Evolutionary conservation across 2,329 filamentous ascomycete genomes (phyloP).

Genomic region (Penicillium sp.): DNA sequence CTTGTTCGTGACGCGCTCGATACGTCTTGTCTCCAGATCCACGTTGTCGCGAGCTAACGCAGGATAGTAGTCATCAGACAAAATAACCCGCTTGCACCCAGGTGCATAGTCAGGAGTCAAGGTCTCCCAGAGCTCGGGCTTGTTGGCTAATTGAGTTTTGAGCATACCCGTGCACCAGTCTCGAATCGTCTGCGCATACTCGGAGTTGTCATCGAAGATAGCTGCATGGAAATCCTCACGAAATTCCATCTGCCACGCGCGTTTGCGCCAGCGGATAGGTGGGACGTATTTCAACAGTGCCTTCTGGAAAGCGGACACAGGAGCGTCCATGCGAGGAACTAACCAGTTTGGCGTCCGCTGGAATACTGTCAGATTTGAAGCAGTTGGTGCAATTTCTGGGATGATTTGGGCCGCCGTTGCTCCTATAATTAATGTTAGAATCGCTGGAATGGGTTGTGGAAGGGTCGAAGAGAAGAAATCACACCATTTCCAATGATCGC

Average conservation of each 20-base stretch:
- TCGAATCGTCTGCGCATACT: constrained; percentile 51
- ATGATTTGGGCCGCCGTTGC: constrained; percentile 66
- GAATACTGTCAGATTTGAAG: constrained; percentile 59
- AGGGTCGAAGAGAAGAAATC: not conserved
- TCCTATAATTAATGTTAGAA: constrained; percentile 40
- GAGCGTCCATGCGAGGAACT: constrained; percentile 58
- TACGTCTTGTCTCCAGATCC: constrained; percentile 56
- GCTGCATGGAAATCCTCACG: constrained; percentile 58
- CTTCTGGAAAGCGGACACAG: constrained; percentile 52
- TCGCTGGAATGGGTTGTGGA: not conserved
- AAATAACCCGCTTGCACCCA: constrained; percentile 30
- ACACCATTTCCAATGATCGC: constrained; percentile 65
- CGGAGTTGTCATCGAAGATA: constrained; percentile 48
- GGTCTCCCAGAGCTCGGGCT: constrained; percentile 59
- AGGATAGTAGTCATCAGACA: constrained; percentile 31
- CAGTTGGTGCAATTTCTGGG: constrained; percentile 61
- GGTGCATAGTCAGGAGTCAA: constrained; percentile 54
- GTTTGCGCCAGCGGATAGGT: constrained; percentile 56
- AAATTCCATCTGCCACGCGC: constrained; percentile 61
- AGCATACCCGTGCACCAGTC: constrained; percentile 47
- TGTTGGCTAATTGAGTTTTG: constrained; percentile 54
- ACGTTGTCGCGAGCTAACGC: constrained; percentile 29
- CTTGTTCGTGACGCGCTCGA: constrained; percentile 53
- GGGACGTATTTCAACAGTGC: constrained; percentile 58
- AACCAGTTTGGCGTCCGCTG: constrained; percentile 67